These are phyloP conservation scores for Saturnispora hagleri DNA, from an alignment of 805 yeast genomes.

Conservation along the genomic window DNA sequence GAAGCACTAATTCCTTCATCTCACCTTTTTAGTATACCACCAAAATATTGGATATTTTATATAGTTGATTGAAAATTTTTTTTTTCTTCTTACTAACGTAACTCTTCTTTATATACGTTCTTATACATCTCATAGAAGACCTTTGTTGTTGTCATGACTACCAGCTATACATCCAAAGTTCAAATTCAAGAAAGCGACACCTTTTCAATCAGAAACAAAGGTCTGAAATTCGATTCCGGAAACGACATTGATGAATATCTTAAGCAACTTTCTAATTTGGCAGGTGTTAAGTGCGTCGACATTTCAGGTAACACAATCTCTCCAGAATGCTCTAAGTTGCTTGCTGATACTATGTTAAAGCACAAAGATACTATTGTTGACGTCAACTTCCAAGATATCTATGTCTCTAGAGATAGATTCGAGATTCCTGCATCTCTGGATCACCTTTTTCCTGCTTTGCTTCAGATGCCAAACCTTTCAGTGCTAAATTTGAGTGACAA, in stretches of 20 bases:
- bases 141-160: conserved; percentile 23
- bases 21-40: not conserved
- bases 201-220: conserved; percentile 64
- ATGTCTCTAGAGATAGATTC: conserved; percentile 88
- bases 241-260: conserved; percentile 68
- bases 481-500: conserved; percentile 85
- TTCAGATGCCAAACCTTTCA: conserved; percentile 57
- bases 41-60: not conserved
- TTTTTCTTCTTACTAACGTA: not conserved
- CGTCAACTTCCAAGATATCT: conserved; percentile 82
- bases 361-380: conserved; percentile 44
- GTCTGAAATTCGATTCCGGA: conserved; percentile 62
- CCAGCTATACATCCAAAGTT: conserved; percentile 26
- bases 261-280: conserved; percentile 38
- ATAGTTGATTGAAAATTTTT: not conserved
- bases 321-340: conserved; percentile 69
- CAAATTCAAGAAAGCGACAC: conserved; percentile 38
- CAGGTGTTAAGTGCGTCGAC: conserved; percentile 48
- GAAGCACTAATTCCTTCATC: conserved; percentile 28
- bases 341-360: conserved; percentile 47
- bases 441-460: conserved; percentile 61
- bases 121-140: not conserved
- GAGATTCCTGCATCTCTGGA: conserved; percentile 85
- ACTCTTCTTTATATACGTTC: not conserved
- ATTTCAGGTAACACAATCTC: conserved; percentile 93